Percentiles rank a stretch among this genome's conserved stretches.
Conservation (phyloP, 2,329 filamentous ascomycete genomes). For the Sphaerulina musiva region DNA sequence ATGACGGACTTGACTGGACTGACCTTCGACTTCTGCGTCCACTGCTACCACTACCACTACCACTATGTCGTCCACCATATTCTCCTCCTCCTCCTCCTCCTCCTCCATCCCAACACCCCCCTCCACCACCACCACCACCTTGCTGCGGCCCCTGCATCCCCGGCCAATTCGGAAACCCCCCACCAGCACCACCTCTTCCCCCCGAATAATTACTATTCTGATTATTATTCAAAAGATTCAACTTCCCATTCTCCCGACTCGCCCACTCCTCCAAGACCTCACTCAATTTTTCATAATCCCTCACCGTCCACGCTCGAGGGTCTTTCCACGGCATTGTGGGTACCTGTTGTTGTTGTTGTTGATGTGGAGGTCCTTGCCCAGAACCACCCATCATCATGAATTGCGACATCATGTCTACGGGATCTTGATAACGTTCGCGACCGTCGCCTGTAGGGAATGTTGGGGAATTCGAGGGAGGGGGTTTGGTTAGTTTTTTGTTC, state of each 20-base stretch:
- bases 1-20: neutral
- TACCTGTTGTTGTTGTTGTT: neutral
- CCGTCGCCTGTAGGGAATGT: slow-evolving; percentile 9
- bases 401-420: slow-evolving; percentile 21
- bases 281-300: slow-evolving; percentile 26
- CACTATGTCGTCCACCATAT: neutral
- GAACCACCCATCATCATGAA: slow-evolving; percentile 15
- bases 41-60: neutral
- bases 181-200: slow-evolving; percentile 4
- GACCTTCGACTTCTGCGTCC: slow-evolving; percentile 3
- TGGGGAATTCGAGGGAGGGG: too few species aligned
- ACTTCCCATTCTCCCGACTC: slow-evolving; percentile 16
- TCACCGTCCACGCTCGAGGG: slow-evolving; percentile 21
- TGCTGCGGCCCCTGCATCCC: neutral
- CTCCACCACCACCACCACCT: slow-evolving; percentile 1
- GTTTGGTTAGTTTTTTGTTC: too few species aligned
- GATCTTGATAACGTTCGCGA: slow-evolving; percentile 23
- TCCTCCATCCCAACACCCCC: slow-evolving; percentile 10
- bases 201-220: neutral
- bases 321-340: slow-evolving; percentile 17
- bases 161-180: slow-evolving; percentile 6
- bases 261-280: slow-evolving; percentile 23
- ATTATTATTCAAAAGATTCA: neutral
- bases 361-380: neutral
- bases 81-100: neutral